These are phyloP conservation scores for Quercus alba DNA, from an alignment of 306 rosid species.

Conservation along the genomic window DNA sequence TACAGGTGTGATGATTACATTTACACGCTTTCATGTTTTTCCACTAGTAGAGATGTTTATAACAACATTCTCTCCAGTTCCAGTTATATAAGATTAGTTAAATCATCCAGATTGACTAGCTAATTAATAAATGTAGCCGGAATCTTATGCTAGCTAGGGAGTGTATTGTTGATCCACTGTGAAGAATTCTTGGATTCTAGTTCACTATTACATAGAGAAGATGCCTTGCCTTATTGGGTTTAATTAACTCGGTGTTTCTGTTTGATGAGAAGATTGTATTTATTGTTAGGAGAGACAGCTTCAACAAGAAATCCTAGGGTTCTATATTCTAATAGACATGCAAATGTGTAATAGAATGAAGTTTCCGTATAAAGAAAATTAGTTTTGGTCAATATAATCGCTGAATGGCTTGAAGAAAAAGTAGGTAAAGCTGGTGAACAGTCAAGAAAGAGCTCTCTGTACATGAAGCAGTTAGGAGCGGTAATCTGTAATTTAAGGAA, in stretches of 20 bases:
- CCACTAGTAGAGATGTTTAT: neutral
- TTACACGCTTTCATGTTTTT: constrained; percentile 12
- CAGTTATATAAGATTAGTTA: neutral
- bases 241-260: constrained; percentile 36
- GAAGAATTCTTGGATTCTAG: constrained; percentile 24
- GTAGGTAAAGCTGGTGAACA: constrained; percentile 77
- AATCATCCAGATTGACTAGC: neutral
- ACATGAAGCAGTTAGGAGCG: constrained; percentile 26
- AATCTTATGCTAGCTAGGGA: neutral
- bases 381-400: constrained; percentile 22
- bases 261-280: constrained; percentile 46
- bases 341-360: constrained; percentile 24
- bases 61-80: constrained; percentile 9
- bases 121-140: neutral
- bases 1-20: neutral
- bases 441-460: constrained; percentile 34
- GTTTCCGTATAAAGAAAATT: constrained; percentile 48
- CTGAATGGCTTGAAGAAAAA: constrained; percentile 20
- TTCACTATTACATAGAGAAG: constrained; percentile 18
- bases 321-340: constrained; percentile 20
- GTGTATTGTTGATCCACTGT: constrained; percentile 28
- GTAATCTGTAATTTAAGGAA: neutral
- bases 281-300: constrained; percentile 44
- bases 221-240: neutral
- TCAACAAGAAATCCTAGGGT: constrained; percentile 23